Percentiles rank a stretch among this genome's conserved stretches.
Evolutionary conservation across 2,329 filamentous ascomycete genomes (phyloP).

Genomic region (Catunica adiposa): DNA sequence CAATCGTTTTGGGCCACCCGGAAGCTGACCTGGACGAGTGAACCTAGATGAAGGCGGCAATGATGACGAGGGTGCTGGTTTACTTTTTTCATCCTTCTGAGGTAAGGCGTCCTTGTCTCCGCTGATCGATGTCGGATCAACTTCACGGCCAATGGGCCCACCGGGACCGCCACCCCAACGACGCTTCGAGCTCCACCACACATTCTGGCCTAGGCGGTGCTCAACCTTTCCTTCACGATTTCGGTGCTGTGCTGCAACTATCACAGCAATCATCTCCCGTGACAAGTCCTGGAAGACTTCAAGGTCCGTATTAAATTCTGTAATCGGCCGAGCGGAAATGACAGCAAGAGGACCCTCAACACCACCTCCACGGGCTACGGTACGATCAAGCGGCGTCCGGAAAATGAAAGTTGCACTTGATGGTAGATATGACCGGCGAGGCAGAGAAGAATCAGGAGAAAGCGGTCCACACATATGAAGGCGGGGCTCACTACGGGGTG

Average conservation of each 20-base stretch:
- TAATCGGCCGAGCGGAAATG: constrained; percentile 40
- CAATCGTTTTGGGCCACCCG: constrained; percentile 27
- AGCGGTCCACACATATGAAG: constrained; percentile 33
- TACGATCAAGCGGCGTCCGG: constrained; percentile 42
- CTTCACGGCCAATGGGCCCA: constrained; percentile 45
- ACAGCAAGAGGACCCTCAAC: constrained; percentile 46
- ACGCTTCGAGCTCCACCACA: constrained; percentile 45
- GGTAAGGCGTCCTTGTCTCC: constrained; percentile 30
- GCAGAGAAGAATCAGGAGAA: constrained; percentile 16
- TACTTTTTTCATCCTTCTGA: constrained; percentile 13
- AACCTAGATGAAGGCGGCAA: constrained; percentile 16
- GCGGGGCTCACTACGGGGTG: constrained; percentile 41
- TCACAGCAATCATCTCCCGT: constrained; percentile 41
- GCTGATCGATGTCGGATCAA: constrained; percentile 30
- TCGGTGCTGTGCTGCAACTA: constrained; percentile 48
- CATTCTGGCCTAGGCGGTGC: constrained; percentile 37
- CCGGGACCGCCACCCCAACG: constrained; percentile 48
- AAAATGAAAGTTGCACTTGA: constrained; percentile 44
- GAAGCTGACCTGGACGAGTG: not conserved
- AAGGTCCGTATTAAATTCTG: constrained; percentile 33
- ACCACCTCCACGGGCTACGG: constrained; percentile 40
- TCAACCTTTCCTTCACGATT: constrained; percentile 40
- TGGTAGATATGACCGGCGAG: constrained; percentile 37
- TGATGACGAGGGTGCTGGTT: constrained; percentile 15
- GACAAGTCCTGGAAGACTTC: constrained; percentile 48